Evolutionary conservation across 192 early-diverging fungal species (phyloP).

Genomic region (Glomus cerebriforme): DNA sequence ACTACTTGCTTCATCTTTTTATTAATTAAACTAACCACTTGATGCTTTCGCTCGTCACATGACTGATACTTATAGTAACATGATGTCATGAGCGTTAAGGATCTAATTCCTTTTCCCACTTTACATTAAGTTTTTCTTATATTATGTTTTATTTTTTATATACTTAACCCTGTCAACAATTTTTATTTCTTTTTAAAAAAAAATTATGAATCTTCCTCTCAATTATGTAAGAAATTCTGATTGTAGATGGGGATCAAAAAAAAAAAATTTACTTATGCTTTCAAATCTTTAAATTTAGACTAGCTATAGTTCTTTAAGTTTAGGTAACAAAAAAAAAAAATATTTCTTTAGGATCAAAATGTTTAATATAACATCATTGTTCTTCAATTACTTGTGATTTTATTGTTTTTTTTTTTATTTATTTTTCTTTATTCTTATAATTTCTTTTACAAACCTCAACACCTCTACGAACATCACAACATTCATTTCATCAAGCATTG

Average conservation of each 20-base stretch:
- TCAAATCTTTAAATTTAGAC: background rate
- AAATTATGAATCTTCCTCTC: background rate
- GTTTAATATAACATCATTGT: background rate
- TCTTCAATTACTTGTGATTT: background rate
- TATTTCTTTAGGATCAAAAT: background rate
- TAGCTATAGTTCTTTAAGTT: background rate
- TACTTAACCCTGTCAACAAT: background rate
- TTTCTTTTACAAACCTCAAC: background rate
- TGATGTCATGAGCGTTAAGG: too few relatives aligned
- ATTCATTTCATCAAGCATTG: background rate
- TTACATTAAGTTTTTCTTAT: background rate
- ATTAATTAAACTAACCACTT: background rate
- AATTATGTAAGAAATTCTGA: background rate
- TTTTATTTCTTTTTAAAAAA: background rate
- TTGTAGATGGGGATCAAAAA: background rate
- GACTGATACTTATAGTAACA: too few relatives aligned
- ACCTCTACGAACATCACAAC: background rate
- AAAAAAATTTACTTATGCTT: too few relatives aligned
- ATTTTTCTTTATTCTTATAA: background rate
- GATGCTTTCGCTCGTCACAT: background rate
- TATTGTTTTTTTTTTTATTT: background rate
- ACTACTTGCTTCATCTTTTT: too few relatives aligned
- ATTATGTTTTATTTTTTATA: background rate
- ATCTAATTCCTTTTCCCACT: background rate
- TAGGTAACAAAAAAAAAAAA: background rate